Conservation (phyloP, 352 stramenopile genomes). For the Phytophthora tubulina region DNA sequence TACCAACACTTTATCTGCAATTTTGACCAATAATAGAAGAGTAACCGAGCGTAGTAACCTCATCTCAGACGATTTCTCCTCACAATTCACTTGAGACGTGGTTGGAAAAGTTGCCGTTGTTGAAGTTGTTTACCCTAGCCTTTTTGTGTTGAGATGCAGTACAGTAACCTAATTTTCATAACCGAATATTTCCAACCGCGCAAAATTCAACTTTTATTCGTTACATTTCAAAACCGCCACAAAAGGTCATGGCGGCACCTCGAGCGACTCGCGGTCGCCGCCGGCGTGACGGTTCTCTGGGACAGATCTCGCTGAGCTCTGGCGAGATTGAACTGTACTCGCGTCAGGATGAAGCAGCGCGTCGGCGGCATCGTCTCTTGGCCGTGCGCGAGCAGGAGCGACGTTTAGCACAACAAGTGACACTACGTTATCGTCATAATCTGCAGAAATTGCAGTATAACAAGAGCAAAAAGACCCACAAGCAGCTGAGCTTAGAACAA, state of each 20-base stretch:
- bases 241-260: conserved; percentile 11
- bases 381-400: conserved; percentile 71
- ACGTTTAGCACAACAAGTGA: conserved; percentile 71
- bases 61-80: no score
- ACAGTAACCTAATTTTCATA: background rate
- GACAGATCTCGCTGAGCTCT: conserved; percentile 70
- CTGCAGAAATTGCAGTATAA: conserved; percentile 55
- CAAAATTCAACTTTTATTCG: background rate
- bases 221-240: conserved; percentile 1
- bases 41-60: no score
- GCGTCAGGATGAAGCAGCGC: conserved; percentile 62
- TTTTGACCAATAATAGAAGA: no score
- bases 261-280: conserved; percentile 14
- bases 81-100: no score
- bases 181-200: background rate
- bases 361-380: conserved; percentile 61
- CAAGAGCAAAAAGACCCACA: conserved; percentile 43
- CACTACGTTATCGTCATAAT: conserved; percentile 76
- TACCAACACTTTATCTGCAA: no score
- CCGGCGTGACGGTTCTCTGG: conserved; percentile 29
- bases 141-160: no score
- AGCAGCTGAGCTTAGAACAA: conserved; percentile 43
- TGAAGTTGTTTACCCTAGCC: no score
- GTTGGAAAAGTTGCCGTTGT: no score
- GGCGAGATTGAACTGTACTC: conserved; percentile 70